Percentiles rank a stretch among this genome's conserved stretches.
Evolutionary conservation across 129 eudicot species (phyloP).

Genomic region (Escallonia rubra): DNA sequence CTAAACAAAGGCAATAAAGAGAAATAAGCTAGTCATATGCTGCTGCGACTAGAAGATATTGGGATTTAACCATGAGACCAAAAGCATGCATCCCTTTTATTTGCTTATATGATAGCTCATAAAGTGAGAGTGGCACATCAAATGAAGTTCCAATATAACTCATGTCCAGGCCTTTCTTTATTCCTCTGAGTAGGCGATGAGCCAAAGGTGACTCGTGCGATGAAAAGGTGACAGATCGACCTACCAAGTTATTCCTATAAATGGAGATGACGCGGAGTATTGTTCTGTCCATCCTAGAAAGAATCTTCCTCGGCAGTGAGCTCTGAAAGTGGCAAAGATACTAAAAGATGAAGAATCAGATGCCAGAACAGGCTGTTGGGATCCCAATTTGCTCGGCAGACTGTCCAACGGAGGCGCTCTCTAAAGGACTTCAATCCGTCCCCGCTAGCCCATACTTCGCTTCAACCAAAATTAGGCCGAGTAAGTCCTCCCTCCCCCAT

Average conservation of each 20-base stretch:
- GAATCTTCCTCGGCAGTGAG: too few species aligned
- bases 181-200: neutral
- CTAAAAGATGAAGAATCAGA: neutral
- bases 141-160: too few species aligned
- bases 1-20: too few species aligned
- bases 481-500: neutral
- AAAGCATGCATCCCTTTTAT: too few species aligned
- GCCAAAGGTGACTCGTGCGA: neutral
- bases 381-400: slow-evolving; percentile 17
- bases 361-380: neutral
- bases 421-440: neutral
- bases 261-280: neutral
- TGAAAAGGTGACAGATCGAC: neutral
- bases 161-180: too few species aligned
- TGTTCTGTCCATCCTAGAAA: too few species aligned
- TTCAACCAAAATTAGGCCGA: slow-evolving; percentile 7
- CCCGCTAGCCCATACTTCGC: slow-evolving; percentile 15
- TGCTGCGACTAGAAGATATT: too few species aligned
- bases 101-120: too few species aligned
- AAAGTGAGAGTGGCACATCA: too few species aligned
- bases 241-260: neutral
- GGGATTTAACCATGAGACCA: too few species aligned
- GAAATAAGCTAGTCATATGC: too few species aligned
- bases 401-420: neutral
- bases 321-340: too few species aligned